Conservation (phyloP, 306 rosid genomes). For the Ceratonia siliqua region DNA sequence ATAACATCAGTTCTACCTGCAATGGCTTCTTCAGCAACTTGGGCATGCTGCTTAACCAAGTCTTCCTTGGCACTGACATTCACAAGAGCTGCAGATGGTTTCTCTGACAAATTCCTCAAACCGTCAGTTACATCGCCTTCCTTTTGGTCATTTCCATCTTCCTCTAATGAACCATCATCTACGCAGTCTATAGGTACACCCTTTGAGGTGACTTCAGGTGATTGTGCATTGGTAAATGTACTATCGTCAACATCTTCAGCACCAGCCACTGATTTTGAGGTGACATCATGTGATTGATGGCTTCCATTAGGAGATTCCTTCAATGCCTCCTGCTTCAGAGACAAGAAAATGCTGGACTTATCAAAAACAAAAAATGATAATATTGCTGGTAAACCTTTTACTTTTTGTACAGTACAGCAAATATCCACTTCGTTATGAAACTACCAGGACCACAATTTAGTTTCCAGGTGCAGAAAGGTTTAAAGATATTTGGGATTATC, state of each 20-base stretch:
- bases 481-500: not conserved
- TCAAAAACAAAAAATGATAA: not conserved
- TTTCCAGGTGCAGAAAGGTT: not conserved
- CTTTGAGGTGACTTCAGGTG: slow-evolving; percentile 66
- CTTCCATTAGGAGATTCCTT: slow-evolving; percentile 69
- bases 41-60: slow-evolving; percentile 74
- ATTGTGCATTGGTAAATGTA: slow-evolving; percentile 44
- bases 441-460: not conserved
- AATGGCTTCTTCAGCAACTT: slow-evolving; percentile 91
- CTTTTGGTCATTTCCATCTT: slow-evolving; percentile 30
- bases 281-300: slow-evolving; percentile 71
- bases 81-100: slow-evolving; percentile 65
- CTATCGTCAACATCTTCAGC: slow-evolving; percentile 44
- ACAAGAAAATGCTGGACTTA: slow-evolving; percentile 21
- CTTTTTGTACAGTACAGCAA: not conserved
- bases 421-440: not conserved
- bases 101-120: slow-evolving; percentile 56
- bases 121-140: slow-evolving; percentile 44
- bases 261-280: slow-evolving; percentile 53
- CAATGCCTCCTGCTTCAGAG: slow-evolving; percentile 59
- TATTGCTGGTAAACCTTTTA: not conserved
- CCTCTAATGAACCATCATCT: slow-evolving; percentile 33
- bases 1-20: too few relatives aligned
- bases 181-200: slow-evolving; percentile 37
- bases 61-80: slow-evolving; percentile 71